Percentiles rank a stretch among this genome's conserved stretches.
Evolutionary conservation across 2,329 filamentous ascomycete genomes (phyloP).

Genomic region (Claviceps purpurea): DNA sequence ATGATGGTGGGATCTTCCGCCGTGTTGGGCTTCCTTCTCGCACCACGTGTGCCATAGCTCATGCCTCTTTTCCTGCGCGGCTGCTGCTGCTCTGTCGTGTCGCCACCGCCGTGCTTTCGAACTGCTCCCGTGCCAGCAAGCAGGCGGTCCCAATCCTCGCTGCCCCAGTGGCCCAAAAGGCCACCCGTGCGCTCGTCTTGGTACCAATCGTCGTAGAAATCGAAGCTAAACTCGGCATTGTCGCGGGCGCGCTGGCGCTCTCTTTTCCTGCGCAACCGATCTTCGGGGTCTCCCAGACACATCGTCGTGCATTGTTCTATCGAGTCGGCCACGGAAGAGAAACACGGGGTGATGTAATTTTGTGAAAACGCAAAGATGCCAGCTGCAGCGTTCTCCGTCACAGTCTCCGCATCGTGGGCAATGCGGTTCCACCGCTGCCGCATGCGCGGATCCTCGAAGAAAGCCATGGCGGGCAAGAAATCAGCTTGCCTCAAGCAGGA

Average conservation of each 20-base stretch:
- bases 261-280: conserved; percentile 54
- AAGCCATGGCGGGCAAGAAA: conserved; percentile 31
- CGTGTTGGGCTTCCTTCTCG: conserved; percentile 34
- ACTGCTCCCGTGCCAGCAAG: conserved; percentile 53
- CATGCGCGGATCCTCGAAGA: conserved; percentile 71
- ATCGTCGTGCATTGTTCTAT: conserved; percentile 60
- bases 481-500: conserved; percentile 2
- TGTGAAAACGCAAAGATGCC: conserved; percentile 83
- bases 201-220: conserved; percentile 98
- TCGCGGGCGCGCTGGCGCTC: conserved; percentile 47
- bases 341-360: conserved; percentile 70
- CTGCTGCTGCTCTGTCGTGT: conserved; percentile 50
- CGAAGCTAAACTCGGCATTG: conserved; percentile 73
- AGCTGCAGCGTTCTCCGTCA: conserved; percentile 83
- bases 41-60: conserved; percentile 69
- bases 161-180: conserved; percentile 60
- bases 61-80: conserved; percentile 66
- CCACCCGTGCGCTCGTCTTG: conserved; percentile 39
- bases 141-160: conserved; percentile 73
- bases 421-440: conserved; percentile 91
- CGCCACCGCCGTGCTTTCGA: conserved; percentile 19
- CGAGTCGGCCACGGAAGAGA: conserved; percentile 51
- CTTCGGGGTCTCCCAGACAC: conserved; percentile 59
- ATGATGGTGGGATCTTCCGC: conserved; percentile 75
- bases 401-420: conserved; percentile 77